Evolutionary conservation across 805 yeast species (phyloP).

Genomic region (Torulaspora gathmanii): DNA sequence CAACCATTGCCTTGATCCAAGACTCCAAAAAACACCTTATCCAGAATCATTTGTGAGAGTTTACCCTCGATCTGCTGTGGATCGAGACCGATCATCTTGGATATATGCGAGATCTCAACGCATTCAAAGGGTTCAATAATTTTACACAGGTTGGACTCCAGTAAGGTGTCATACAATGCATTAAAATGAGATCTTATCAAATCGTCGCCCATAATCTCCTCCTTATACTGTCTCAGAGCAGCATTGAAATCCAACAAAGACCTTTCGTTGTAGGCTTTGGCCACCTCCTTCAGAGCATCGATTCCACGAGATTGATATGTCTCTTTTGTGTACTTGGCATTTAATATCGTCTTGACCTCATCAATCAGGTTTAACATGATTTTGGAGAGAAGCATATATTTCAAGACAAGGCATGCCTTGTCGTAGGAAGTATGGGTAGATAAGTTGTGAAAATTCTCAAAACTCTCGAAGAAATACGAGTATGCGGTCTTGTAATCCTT

Average conservation of each 20-base stretch:
- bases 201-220: slow-evolving; percentile 77
- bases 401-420: slow-evolving; percentile 71
- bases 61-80: slow-evolving; percentile 88
- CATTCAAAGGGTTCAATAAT: slow-evolving; percentile 94
- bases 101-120: slow-evolving; percentile 87
- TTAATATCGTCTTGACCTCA: slow-evolving; percentile 75
- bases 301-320: slow-evolving; percentile 72
- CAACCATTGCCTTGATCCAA: slow-evolving; percentile 98
- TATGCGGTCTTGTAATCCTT: slow-evolving; percentile 94
- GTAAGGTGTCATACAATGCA: slow-evolving; percentile 84
- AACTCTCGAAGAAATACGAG: slow-evolving; percentile 91
- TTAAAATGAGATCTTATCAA: slow-evolving; percentile 88
- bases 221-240: slow-evolving; percentile 64
- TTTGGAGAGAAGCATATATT: slow-evolving; percentile 88
- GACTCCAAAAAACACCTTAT: slow-evolving; percentile 92
- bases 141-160: slow-evolving; percentile 89
- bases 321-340: slow-evolving; percentile 67
- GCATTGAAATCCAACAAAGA: slow-evolving; percentile 86
- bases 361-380: slow-evolving; percentile 85
- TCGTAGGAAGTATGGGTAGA: slow-evolving; percentile 49
- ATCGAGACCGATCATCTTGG: slow-evolving; percentile 83
- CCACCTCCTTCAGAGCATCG: slow-evolving; percentile 93
- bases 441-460: slow-evolving; percentile 72
- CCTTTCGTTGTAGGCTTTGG: slow-evolving; percentile 84
- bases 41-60: slow-evolving; percentile 92